These are phyloP conservation scores for Aspergillus egyptiacus DNA, from an alignment of 495 filamentous ascomycete genomes.

Conservation along the genomic window DNA sequence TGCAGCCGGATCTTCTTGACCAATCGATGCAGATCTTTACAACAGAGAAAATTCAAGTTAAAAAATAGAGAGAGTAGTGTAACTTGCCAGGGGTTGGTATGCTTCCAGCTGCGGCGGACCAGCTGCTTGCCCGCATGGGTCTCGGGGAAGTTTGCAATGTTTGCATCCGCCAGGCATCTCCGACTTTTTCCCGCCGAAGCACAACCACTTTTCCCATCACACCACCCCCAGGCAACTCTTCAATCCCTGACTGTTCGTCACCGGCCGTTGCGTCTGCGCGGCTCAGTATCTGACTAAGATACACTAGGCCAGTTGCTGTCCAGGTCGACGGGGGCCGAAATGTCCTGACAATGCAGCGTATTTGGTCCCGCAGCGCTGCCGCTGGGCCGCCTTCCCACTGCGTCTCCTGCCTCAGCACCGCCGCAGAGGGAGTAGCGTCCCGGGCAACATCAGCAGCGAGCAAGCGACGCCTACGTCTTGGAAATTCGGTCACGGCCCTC, in stretches of 20 bases:
- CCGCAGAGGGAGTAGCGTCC: slow-evolving; percentile 43
- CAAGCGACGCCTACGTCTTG: slow-evolving; percentile 46
- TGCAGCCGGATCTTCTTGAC: neutral
- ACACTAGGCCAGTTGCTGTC: neutral
- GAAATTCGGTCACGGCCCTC: slow-evolving; percentile 61
- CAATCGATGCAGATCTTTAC: neutral
- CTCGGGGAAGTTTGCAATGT: slow-evolving; percentile 32
- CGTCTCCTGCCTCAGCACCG: slow-evolving; percentile 53
- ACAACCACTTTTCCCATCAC: slow-evolving; percentile 13
- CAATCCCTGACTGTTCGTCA: neutral
- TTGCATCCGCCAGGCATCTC: slow-evolving; percentile 25
- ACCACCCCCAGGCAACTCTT: slow-evolving; percentile 9
- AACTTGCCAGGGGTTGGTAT: neutral
- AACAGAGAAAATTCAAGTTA: neutral
- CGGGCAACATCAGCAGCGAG: slow-evolving; percentile 50
- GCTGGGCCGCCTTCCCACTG: slow-evolving; percentile 57
- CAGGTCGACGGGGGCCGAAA: slow-evolving; percentile 17
- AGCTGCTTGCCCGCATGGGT: slow-evolving; percentile 12
- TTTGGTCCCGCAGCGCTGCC: slow-evolving; percentile 65
- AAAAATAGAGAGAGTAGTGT: neutral
- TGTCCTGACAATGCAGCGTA: slow-evolving; percentile 56
- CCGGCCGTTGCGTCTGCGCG: slow-evolving; percentile 8
- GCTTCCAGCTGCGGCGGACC: neutral
- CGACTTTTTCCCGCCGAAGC: slow-evolving; percentile 20
- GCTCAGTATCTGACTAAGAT: neutral